These are phyloP conservation scores for Magnolia changhungtana DNA, from an alignment of 164 flowering plant genomes.

Conservation along the genomic window DNA sequence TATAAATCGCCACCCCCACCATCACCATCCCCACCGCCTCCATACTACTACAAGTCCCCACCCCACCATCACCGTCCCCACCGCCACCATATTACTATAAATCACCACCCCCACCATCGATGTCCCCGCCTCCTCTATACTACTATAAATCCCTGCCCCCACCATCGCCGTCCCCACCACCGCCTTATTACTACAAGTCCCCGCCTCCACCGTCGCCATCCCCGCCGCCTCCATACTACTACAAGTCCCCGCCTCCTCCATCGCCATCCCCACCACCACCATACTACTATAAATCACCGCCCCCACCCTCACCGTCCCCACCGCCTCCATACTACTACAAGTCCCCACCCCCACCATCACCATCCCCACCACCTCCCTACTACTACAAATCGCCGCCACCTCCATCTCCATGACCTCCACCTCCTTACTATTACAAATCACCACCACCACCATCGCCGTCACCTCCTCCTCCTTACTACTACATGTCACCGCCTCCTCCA, in stretches of 20 bases:
- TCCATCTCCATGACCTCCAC: not conserved
- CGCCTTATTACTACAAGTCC: not conserved
- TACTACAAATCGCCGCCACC: not conserved
- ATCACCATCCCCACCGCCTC: not conserved
- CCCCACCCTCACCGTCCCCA: not conserved
- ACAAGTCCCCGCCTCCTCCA: not conserved
- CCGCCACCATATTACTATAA: not conserved
- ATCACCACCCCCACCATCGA: not conserved
- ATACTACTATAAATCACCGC: not conserved
- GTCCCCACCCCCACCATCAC: not conserved
- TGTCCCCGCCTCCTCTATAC: not conserved
- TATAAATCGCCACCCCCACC: not conserved
- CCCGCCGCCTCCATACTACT: not conserved
- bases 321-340: conserved; percentile 2
- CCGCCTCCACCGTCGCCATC: not conserved
- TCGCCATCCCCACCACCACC: not conserved
- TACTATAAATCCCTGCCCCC: not conserved
- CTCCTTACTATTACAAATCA: not conserved
- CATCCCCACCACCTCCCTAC: conserved; percentile 1
- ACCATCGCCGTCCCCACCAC: not conserved
- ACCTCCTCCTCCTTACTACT: not conserved
- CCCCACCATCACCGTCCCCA: not conserved
- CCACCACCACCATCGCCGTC: not conserved
- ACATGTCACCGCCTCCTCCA: not conserved
- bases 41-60: not conserved